A percentile compares a stretch with the other conserved stretches of the same genome.
These are phyloP conservation scores for Thermothielavioides terrestris DNA, from an alignment of 495 filamentous ascomycete species.

Conservation along the genomic window DNA sequence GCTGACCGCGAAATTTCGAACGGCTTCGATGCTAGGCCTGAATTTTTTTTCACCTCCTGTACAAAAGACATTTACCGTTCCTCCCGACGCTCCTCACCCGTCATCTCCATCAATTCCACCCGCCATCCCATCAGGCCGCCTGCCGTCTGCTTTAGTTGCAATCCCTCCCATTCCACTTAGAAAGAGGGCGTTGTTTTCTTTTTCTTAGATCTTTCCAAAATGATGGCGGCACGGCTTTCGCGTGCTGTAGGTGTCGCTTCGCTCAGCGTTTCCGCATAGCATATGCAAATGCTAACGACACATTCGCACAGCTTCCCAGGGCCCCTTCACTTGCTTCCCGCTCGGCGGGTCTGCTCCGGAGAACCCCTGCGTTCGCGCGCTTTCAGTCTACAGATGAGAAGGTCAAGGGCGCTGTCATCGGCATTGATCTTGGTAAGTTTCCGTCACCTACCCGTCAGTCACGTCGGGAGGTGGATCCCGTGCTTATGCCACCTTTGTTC, in stretches of 20 bases:
- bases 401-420: slow-evolving; percentile 92
- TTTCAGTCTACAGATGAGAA: slow-evolving; percentile 80
- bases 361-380: slow-evolving; percentile 44
- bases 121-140: slow-evolving; percentile 23
- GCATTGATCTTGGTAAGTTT: slow-evolving; percentile 91
- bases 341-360: slow-evolving; percentile 50
- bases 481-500: slow-evolving; percentile 17
- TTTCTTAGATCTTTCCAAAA: slow-evolving; percentile 42
- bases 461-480: slow-evolving; percentile 4
- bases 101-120: slow-evolving; percentile 20
- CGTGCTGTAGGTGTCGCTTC: slow-evolving; percentile 53
- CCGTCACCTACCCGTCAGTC: neutral
- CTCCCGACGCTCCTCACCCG: slow-evolving; percentile 15
- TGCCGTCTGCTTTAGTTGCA: slow-evolving; percentile 26
- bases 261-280: too few relatives aligned
- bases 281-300: too few relatives aligned
- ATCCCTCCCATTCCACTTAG: slow-evolving; percentile 18
- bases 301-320: slow-evolving; percentile 42
- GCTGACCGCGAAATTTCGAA: slow-evolving; percentile 24
- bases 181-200: slow-evolving; percentile 18
- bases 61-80: slow-evolving; percentile 17
- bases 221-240: slow-evolving; percentile 57
- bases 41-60: slow-evolving; percentile 34
- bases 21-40: slow-evolving; percentile 21
- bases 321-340: slow-evolving; percentile 40